Evolutionary conservation across 495 filamentous ascomycete genomes (phyloP), one percentile per base, ranked within the genome.

Genomic region (Mycothermus thermophilus): DNA sequence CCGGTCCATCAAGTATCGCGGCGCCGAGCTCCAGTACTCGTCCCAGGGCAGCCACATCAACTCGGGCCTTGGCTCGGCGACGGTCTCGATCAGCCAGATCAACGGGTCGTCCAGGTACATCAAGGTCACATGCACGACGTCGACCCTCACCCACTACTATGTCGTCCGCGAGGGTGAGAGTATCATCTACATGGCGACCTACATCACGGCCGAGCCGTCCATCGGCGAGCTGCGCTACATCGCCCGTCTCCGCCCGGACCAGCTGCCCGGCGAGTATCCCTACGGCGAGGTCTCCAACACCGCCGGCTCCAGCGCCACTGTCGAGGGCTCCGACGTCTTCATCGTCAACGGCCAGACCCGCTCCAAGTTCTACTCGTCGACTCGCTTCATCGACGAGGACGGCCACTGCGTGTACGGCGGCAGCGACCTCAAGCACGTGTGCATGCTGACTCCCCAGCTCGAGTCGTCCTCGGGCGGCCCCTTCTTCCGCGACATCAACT

Each of bases 301-400:
- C 5, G 56, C 58, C 2, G 58, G 55, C 7, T 65, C 60, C 16
- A 62, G 60, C 20, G 57, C 60, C 12, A 56, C 61, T 1, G 55
- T 80, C 27, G 75, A 79, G 46, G 75, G 74, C 13, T 70, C 66
- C 0, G 75, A 80, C 40, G 74, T 80, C 46, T 79, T 66, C 43
- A 30, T 73, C 22, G 70, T 79, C 23, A 47, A 64, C 40, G 70
- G 73, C 9, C 58, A 78, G 44, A 79, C 75, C 0, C 69, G 75
- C 16, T 72, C 66, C 51, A 80, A 80, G 51, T 80, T 80, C 59
- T 80, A 76, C 57, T 77, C 72, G 11, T 73, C 69, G 43, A 59
- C 74, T 10, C 61, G 72, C 1, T 79, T 79, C 54, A 79, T 80
- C 54, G 75, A 80, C 46, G 74, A 79, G 41, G 57, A 71, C 9